These are phyloP conservation scores for Hura crepitans DNA, from an alignment of 441 rosid genomes.

Conservation along the genomic window DNA sequence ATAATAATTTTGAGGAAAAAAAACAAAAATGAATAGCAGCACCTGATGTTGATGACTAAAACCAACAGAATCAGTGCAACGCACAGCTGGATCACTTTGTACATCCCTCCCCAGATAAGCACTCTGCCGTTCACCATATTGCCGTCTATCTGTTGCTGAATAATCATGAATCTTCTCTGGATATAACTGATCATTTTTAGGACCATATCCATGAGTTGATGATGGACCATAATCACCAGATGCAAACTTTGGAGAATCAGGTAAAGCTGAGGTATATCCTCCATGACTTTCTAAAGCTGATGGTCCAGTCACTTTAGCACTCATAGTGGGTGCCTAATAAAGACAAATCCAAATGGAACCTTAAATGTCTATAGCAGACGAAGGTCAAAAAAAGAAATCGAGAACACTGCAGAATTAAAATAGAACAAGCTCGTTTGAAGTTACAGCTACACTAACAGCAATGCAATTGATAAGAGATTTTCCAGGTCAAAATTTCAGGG, in stretches of 20 bases:
- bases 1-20: background rate
- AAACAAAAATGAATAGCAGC: conserved; percentile 16
- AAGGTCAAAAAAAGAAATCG: background rate
- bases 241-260: conserved; percentile 83
- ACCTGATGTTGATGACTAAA: conserved; percentile 84
- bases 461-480: background rate
- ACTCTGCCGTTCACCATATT: conserved; percentile 67
- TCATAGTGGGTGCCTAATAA: conserved; percentile 44
- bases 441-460: background rate
- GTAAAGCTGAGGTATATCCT: conserved; percentile 52
- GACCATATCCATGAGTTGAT: conserved; percentile 68
- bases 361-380: background rate
- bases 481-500: background rate
- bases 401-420: background rate
- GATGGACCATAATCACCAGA: conserved; percentile 65
- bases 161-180: conserved; percentile 75
- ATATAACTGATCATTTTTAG: conserved; percentile 65
- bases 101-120: conserved; percentile 69
- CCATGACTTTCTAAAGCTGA: conserved; percentile 67
- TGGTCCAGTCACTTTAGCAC: conserved; percentile 48
- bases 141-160: conserved; percentile 65
- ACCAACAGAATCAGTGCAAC: conserved; percentile 66
- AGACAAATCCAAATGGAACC: conserved; percentile 9
- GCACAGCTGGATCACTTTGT: conserved; percentile 58
- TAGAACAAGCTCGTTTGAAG: background rate